These are phyloP conservation scores for Aphanoascus verrucosus DNA, from an alignment of 2,329 filamentous ascomycete species.

Conservation along the genomic window DNA sequence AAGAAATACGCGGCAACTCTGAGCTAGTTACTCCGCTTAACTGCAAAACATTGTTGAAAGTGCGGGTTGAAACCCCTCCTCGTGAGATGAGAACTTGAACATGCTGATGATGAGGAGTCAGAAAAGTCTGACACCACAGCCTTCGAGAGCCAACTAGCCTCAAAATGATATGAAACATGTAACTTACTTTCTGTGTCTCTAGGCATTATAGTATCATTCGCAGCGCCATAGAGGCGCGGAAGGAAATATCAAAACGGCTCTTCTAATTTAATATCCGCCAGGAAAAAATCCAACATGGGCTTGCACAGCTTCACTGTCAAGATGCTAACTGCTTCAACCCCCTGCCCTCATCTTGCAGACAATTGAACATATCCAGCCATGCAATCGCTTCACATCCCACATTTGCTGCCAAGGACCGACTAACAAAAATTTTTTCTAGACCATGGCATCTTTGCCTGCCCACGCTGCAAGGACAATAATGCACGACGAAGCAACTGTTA, in stretches of 20 bases:
- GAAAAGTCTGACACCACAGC: background rate
- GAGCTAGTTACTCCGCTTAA: background rate
- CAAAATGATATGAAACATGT: no score
- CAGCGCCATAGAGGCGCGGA: no score
- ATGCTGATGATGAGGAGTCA: background rate
- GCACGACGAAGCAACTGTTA: constrained; percentile 2
- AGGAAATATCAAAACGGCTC: no score
- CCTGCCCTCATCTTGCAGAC: constrained; percentile 3
- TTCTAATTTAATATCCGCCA: background rate
- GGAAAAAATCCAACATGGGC: constrained; percentile 2
- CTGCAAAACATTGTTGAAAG: background rate
- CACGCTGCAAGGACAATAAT: background rate
- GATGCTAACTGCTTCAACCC: background rate
- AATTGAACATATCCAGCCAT: constrained; percentile 3
- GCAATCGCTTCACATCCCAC: constrained; percentile 3
- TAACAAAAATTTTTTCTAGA: background rate
- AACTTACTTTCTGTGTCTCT: no score
- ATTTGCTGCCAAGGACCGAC: constrained; percentile 7
- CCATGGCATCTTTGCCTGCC: background rate
- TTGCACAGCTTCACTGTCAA: constrained; percentile 1
- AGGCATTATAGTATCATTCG: no score
- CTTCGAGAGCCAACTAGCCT: background rate
- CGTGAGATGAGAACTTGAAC: background rate
- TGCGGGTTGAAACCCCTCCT: background rate
- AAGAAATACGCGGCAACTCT: no score